A percentile compares a stretch with the other conserved stretches of the same genome.
Evolutionary conservation across 2,329 filamentous ascomycete species (phyloP).

Genomic region (Aspergillus sp.): DNA sequence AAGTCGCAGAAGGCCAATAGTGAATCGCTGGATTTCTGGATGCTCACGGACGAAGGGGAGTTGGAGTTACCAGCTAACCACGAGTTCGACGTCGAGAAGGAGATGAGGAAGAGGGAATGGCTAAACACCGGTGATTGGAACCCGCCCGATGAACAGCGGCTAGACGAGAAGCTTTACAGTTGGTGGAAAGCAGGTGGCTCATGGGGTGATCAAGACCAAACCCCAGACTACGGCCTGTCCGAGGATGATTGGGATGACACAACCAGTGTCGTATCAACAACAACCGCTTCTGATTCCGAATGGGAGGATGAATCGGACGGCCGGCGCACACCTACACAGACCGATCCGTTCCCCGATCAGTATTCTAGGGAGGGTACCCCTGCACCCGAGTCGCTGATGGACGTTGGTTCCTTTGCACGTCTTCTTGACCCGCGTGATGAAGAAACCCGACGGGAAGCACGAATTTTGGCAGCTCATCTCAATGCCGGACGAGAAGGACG

Average conservation of each 20-base stretch:
- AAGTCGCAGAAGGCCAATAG: slow-evolving; percentile 13
- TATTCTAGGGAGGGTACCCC: slow-evolving; percentile 50
- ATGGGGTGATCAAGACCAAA: slow-evolving; percentile 80
- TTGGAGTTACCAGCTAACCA: slow-evolving; percentile 59
- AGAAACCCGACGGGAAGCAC: slow-evolving; percentile 78
- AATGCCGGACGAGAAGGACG: slow-evolving; percentile 54
- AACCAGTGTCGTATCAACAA: slow-evolving; percentile 76
- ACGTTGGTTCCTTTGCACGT: slow-evolving; percentile 68
- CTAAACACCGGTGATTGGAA: slow-evolving; percentile 42
- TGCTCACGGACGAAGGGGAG: slow-evolving; percentile 53
- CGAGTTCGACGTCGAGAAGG: slow-evolving; percentile 75
- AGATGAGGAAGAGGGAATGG: slow-evolving; percentile 65
- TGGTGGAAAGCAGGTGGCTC: slow-evolving; percentile 84
- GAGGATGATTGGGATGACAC: slow-evolving; percentile 64
- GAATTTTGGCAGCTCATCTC: slow-evolving; percentile 77
- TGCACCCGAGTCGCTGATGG: slow-evolving; percentile 61
- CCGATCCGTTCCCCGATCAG: slow-evolving; percentile 56
- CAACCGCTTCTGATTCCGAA: slow-evolving; percentile 53
- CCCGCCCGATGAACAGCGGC: slow-evolving; percentile 59
- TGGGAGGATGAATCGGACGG: slow-evolving; percentile 48
- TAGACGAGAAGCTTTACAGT: slow-evolving; percentile 74
- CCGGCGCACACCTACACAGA: slow-evolving; percentile 72
- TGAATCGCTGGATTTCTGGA: slow-evolving; percentile 52
- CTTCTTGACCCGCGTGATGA: slow-evolving; percentile 77
- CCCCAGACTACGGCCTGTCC: slow-evolving; percentile 70